Percentiles rank a stretch among this genome's conserved stretches.
phyloP scores from a whole-genome alignment of 1,139 yeast genomes.

The Eremothecium gossypii region DNA sequence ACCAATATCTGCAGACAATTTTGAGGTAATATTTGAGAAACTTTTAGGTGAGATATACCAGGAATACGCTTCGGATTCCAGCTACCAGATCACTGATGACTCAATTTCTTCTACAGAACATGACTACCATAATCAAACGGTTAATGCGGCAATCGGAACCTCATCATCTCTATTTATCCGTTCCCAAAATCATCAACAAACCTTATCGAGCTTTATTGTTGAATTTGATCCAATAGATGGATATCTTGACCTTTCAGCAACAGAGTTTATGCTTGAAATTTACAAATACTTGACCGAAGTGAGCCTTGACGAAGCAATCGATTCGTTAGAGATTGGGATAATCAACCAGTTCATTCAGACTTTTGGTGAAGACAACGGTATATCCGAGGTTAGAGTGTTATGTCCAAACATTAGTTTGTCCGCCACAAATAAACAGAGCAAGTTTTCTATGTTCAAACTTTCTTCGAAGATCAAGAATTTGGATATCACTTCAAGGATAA shows the following conservation, averaged over 20 bases:
- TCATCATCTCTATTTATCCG: not conserved
- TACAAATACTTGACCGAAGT: not conserved
- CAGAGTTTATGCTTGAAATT: slow-evolving; percentile 13
- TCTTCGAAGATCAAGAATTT: too few species aligned
- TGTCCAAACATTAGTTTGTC: not conserved
- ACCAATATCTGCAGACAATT: slow-evolving; percentile 44
- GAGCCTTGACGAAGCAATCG: slow-evolving; percentile 41
- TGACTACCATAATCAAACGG: not conserved
- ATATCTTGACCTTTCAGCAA: not conserved
- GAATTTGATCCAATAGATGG: slow-evolving; percentile 40
- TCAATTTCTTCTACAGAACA: not conserved
- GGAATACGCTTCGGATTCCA: slow-evolving; percentile 5
- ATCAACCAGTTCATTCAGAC: slow-evolving; percentile 27
- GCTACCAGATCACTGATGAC: not conserved
- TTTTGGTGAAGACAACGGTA: not conserved
- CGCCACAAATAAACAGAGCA: too few species aligned
- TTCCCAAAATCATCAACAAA: not conserved
- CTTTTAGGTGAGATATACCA: slow-evolving; percentile 21
- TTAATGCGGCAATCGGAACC: too few species aligned
- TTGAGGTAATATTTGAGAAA: slow-evolving; percentile 34
- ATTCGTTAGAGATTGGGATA: slow-evolving; percentile 55
- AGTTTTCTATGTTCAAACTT: too few species aligned
- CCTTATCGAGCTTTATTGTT: slow-evolving; percentile 28
- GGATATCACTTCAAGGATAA: too few species aligned
- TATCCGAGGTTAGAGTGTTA: not conserved